Percentiles rank a stretch among this genome's conserved stretches.
Conservation (phyloP, 1,284 basidiomycete species). For the Leccinum huronense region DNA sequence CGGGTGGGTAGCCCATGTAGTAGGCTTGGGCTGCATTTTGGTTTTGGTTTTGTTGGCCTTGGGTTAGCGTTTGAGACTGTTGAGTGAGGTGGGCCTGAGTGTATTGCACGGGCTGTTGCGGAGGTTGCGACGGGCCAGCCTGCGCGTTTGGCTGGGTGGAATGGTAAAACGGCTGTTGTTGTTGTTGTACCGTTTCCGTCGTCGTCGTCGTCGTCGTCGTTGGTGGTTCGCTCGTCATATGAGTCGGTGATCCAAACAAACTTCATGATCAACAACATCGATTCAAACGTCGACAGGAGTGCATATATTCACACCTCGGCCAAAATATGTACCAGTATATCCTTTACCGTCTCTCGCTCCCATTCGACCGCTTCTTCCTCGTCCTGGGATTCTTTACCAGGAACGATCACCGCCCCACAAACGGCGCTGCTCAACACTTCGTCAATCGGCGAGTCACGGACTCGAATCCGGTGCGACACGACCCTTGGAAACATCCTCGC, state of each 20-base stretch:
- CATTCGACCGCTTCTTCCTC: constrained; percentile 25
- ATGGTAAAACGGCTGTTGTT: constrained; percentile 14
- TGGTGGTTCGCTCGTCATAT: constrained; percentile 22
- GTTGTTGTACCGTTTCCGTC: constrained; percentile 20
- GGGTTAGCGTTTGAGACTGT: constrained; percentile 21
- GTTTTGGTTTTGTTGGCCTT: constrained; percentile 15
- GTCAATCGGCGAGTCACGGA: constrained; percentile 63
- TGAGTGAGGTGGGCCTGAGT: constrained; percentile 22
- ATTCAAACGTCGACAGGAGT: background rate
- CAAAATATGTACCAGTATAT: constrained; percentile 56
- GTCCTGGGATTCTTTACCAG: constrained; percentile 26
- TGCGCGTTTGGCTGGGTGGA: constrained; percentile 15
- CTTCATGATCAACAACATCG: background rate
- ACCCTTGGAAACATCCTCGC: constrained; percentile 67
- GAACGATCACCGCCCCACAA: constrained; percentile 45
- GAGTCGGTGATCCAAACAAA: constrained; percentile 3
- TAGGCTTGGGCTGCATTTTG: constrained; percentile 33
- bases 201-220: constrained; percentile 2
- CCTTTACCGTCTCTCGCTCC: constrained; percentile 52
- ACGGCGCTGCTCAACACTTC: constrained; percentile 63
- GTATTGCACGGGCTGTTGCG: constrained; percentile 20
- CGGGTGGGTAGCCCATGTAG: constrained; percentile 35
- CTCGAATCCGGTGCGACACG: constrained; percentile 66
- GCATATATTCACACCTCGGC: constrained; percentile 44
- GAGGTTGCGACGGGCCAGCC: constrained; percentile 22